Base-by-base conservation (phyloP, 495 filamentous ascomycete species). In the Hypoxylon perforatum region DNA sequence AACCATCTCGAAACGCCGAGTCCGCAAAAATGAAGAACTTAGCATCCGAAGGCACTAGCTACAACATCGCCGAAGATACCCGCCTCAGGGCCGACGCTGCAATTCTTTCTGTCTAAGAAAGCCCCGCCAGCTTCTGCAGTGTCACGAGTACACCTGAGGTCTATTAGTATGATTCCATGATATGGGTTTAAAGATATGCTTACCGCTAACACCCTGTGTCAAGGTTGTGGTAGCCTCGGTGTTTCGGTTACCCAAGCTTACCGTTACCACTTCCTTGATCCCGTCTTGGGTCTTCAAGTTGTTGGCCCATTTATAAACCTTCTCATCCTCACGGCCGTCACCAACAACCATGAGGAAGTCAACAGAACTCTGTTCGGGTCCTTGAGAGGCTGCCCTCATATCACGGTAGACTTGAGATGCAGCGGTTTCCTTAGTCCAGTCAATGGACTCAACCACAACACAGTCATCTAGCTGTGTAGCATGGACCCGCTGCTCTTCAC, bases 231-330 rank as follows among this genome's bases (percentile, higher is more conserved):
- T 89, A 9, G 94, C 94, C 76, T 95, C 91, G 0, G 93, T 97
- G 77, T 92, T 96, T 45, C 93, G 81, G 66, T 82, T 90, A 14
- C 94, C 93, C 53, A 97, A 78, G 51, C 88, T 92, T 17, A 97
- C 92, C 1, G 92, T 96, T 67, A 89, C 87, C 6, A 92, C 89
- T 56, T 92, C 82, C 33, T 87, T 75, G 42, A 96, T 81, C 5
- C 72, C 75, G 25, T 82, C 80, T 4, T 75, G 70, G 1, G 77
- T 80, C 19, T 80, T 81, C 23, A 96, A 76, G 30, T 87, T 82
- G 76, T 97, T 96, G 23, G 93, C 94, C 94, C 94, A 97, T 33
- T 89, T 90, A 81, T 94, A 97, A 19, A 96, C 88, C 46, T 92
- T 88, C 73, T 97, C 94, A 67, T 97, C 94, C 59, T 97, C 94